Evolutionary conservation across 2,329 filamentous ascomycete species (phyloP).

Genomic region (Cladosporium velox): DNA sequence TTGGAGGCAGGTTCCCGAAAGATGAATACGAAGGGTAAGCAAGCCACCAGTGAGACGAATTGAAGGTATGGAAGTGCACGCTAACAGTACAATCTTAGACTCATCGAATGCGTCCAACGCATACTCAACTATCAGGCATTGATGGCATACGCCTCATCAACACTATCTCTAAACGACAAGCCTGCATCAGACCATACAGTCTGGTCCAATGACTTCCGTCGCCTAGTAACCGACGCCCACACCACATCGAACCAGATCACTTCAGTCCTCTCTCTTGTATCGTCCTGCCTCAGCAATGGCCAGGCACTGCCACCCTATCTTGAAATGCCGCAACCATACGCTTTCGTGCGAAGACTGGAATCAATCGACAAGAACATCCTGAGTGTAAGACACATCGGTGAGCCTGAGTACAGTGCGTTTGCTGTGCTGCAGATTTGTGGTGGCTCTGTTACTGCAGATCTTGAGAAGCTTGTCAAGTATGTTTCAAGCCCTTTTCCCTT

Average conservation of each 20-base stretch:
- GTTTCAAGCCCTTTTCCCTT: no score
- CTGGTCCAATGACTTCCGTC: constrained; percentile 64
- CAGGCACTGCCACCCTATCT: constrained; percentile 72
- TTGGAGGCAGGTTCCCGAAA: constrained; percentile 71
- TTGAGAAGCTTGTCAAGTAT: constrained; percentile 58
- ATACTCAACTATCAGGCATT: constrained; percentile 69
- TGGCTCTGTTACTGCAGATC: constrained; percentile 66
- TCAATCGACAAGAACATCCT: constrained; percentile 62
- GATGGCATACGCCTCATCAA: constrained; percentile 63
- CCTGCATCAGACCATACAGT: constrained; percentile 45
- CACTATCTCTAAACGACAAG: constrained; percentile 43
- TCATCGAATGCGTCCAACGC: constrained; percentile 61
- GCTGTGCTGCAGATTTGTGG: constrained; percentile 72
- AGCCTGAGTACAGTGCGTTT: constrained; percentile 73
- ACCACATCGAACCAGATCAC: constrained; percentile 68
- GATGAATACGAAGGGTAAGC: constrained; percentile 58
- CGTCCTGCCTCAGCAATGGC: constrained; percentile 64
- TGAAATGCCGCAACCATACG: constrained; percentile 61
- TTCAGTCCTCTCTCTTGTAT: constrained; percentile 67
- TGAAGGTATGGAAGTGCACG: neutral
- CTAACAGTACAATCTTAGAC: constrained; percentile 38
- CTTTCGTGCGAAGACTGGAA: constrained; percentile 60
- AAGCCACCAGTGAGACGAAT: neutral
- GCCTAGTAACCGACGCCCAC: constrained; percentile 57
- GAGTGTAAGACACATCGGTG: constrained; percentile 57